A percentile compares a stretch with the other conserved stretches of the same genome.
phyloP scores from a whole-genome alignment of 768 basidiomycete species.

The Austroboletus eburneus region DNA sequence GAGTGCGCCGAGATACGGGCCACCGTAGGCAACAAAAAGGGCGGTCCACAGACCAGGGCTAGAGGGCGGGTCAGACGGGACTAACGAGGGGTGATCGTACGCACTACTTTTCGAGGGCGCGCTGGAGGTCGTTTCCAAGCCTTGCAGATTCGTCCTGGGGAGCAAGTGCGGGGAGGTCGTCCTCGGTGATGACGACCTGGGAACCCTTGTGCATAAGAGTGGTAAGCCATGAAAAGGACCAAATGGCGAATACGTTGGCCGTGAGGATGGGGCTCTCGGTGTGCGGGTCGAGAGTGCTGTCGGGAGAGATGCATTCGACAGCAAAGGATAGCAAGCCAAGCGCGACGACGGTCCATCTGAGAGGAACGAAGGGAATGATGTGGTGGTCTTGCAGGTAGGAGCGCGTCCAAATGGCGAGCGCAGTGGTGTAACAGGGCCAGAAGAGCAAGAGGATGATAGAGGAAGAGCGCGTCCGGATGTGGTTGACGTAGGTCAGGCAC shows the following conservation, averaged over 20 bases:
- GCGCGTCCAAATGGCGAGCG: conserved; percentile 53
- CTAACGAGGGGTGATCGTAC: conserved; percentile 16
- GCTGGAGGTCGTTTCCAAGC: conserved; percentile 58
- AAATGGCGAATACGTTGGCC: conserved; percentile 78
- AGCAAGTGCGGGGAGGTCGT: conserved; percentile 76
- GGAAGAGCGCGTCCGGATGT: conserved; percentile 64
- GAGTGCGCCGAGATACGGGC: conserved; percentile 61
- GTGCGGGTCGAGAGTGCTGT: conserved; percentile 38
- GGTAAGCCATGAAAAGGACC: conserved; percentile 87
- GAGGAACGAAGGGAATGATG: conserved; percentile 34
- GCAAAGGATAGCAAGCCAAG: conserved; percentile 54
- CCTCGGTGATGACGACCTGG: conserved; percentile 67
- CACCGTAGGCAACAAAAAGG: conserved; percentile 73
- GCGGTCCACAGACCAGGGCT: conserved; percentile 70
- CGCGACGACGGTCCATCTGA: conserved; percentile 41
- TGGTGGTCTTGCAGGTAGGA: conserved; percentile 42
- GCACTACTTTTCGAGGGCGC: conserved; percentile 61
- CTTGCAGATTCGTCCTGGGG: conserved; percentile 64
- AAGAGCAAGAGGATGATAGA: conserved; percentile 74
- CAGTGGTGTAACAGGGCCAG: conserved; percentile 66
- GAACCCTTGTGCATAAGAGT: conserved; percentile 69
- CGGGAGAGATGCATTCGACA: conserved; percentile 70
- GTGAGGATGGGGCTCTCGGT: conserved; percentile 67
- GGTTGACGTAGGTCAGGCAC: conserved; percentile 60
- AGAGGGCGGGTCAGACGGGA: not conserved